Evolutionary conservation across 768 basidiomycete species (phyloP), one percentile per base, ranked within the genome.

Genomic region (Mycena rebaudengoi): DNA sequence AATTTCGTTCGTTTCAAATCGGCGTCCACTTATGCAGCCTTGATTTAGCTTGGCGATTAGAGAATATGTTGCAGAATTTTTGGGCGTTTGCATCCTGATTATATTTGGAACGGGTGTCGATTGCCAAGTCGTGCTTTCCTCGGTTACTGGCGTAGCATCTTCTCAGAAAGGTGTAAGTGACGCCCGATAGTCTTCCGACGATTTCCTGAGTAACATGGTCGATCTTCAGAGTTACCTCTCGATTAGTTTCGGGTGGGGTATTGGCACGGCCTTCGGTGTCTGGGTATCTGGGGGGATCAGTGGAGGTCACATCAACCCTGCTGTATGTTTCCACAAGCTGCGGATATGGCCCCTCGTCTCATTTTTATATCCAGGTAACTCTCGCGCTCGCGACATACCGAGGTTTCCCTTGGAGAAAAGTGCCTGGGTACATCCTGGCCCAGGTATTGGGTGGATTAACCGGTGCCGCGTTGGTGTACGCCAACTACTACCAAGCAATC

Each of bases 361-460:
- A 35, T 11, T 39, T 23, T 35, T 40, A 32, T 33, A 26, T 35
- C 25, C 49, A 49, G 88, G 82, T 94, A 25, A 95, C 93, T 18
- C 75, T 95, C 50, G 82, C 87, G 14, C 70, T 93, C 44, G 91
- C 90, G 5, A 79, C 85, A 3, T 87, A 88, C 74, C 86, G 92
- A 65, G 83, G 82, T 45, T 94, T 95, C 75, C 91, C 93, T 0
- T 91, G 91, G 89, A 83, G 82, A 67, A 94, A 94, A 72, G 93
- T 93, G 0, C 93, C 93, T 0, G 77, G 73, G 21, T 93, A 88
- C 72, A 84, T 91, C 45, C 70, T 86, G 49, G 85, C 88, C 0
- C 91, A 93, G 72, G 69, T 89, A 21, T 74, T 91, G 37, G 91
- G 91, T 23, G 91, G 79, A 6, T 69, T 91, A 20, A 78, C 84